Evolutionary conservation across 2,329 filamentous ascomycete genomes (phyloP), one percentile per base, ranked within the genome.

Genomic region (Talaromyces sp.): DNA sequence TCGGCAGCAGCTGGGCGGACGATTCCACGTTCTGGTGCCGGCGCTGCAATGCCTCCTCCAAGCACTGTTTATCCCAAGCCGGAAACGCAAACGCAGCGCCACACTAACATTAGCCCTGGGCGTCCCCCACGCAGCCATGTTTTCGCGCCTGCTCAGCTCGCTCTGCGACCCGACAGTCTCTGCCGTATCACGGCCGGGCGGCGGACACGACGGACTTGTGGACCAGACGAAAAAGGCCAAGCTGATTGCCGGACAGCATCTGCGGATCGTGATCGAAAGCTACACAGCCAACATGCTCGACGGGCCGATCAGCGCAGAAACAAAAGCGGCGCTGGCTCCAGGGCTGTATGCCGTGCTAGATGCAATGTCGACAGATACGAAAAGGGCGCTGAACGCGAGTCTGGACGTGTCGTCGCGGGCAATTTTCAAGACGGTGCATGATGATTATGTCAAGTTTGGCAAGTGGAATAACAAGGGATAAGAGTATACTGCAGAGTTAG

Each of bases 81-180:
- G 70, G 50, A 75, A 75, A 65, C 68, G 71, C 47, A 69, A 66
- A 44, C 63, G 33, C 14, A 31, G 7, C 28, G 28, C 50, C 27
- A 23, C 50, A 18, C 9, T 10, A 5, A n/a, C 70, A 68, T 64
- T 76, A 73, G 72, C 70, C 73, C 5, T 75, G 80, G 31, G 70
- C 73, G 67, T 75, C 16, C 73, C 76, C 18, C 82, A 83, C 61
- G 82, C 81, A 2, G 72, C 76, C 1, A 76, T 80, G 47, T 85
- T 82, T 65, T 79, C 83, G 1, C 81, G 84, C 9, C 73, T 88
- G 8, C 78, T 88, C 27, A 82, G 82, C n/a, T 81, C 83, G 0
- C 80, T 88, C 57, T 86, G 84, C 74, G 84, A 85, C 59, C 86
- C 86, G 0, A 85, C 85, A 0, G 80, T 84, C 53, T 84, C 83